These are phyloP conservation scores for Leccinum imitatum DNA, from an alignment of 768 basidiomycete species.

Conservation along the genomic window DNA sequence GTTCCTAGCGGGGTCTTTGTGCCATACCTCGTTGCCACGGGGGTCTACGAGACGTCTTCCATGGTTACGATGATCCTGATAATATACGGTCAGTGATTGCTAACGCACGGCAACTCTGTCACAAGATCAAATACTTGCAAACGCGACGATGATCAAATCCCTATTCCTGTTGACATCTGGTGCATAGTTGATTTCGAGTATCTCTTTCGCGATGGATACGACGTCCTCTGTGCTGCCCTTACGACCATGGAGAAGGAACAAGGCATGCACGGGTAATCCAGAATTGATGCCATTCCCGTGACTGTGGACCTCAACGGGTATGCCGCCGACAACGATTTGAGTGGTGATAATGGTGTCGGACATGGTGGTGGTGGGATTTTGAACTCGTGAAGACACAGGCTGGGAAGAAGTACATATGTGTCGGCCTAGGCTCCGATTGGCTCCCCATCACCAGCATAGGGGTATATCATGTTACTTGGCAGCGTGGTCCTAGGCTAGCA, in stretches of 20 bases:
- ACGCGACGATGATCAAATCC: slow-evolving; percentile 30
- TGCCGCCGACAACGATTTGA: slow-evolving; percentile 26
- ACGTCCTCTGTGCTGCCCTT: slow-evolving; percentile 13
- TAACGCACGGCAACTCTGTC: neutral
- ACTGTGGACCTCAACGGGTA: slow-evolving; percentile 25
- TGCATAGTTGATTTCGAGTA: slow-evolving; percentile 24
- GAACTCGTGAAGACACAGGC: neutral
- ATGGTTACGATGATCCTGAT: slow-evolving; percentile 34
- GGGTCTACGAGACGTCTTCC: slow-evolving; percentile 28
- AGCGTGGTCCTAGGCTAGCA: neutral
- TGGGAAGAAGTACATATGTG: neutral
- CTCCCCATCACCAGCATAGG: neutral
- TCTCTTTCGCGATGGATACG: slow-evolving; percentile 14
- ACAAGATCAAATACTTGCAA: slow-evolving; percentile 19
- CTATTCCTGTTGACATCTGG: slow-evolving; percentile 14
- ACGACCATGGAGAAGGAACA: slow-evolving; percentile 33
- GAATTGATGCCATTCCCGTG: slow-evolving; percentile 18
- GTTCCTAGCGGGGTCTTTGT: slow-evolving; percentile 19
- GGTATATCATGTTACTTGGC: neutral
- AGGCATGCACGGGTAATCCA: slow-evolving; percentile 24
- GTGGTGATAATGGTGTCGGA: slow-evolving; percentile 13
- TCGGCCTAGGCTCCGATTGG: neutral
- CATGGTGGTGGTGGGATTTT: slow-evolving; percentile 13
- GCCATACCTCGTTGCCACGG: slow-evolving; percentile 27
- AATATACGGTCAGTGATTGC: neutral